Conservation (phyloP, 1,284 basidiomycete genomes). For the Pseudozyma hubeiensis region DNA sequence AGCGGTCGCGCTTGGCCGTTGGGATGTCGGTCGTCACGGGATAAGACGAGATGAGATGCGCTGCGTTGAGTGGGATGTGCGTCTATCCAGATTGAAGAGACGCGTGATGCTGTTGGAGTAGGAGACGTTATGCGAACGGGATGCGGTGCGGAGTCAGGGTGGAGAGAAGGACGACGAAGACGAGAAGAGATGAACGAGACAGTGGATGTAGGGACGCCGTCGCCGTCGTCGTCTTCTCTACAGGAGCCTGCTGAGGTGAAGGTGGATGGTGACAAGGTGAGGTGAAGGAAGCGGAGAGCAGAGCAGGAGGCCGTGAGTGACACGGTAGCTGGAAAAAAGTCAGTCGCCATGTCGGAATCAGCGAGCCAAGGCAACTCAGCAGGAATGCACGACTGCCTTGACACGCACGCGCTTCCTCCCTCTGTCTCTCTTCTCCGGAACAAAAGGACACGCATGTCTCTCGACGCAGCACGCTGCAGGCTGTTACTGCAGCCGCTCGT, state of each 20-base stretch:
- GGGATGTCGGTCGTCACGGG: not conserved
- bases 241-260: slow-evolving; percentile 4
- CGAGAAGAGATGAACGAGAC: slow-evolving; percentile 11
- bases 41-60: not conserved
- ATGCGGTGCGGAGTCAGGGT: not conserved
- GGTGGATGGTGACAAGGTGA: slow-evolving; percentile 7
- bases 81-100: not conserved
- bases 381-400: not conserved
- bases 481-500: too few relatives aligned
- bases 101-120: not conserved
- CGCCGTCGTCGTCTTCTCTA: slow-evolving; percentile 15
- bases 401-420: slow-evolving; percentile 1
- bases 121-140: not conserved
- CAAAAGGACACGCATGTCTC: too few relatives aligned
- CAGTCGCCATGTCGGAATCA: too few relatives aligned
- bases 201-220: slow-evolving; percentile 3
- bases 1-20: slow-evolving; percentile 1
- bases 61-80: slow-evolving; percentile 2
- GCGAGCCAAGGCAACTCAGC: too few relatives aligned
- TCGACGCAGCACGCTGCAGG: too few relatives aligned
- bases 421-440: too few relatives aligned
- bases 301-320: not conserved
- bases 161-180: not conserved
- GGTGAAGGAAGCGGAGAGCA: not conserved
- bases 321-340: too few relatives aligned